A percentile compares a stretch with the other conserved stretches of the same genome.
Evolutionary conservation across 1,139 yeast species (phyloP).

Genomic region (Blastobotrys apis): DNA sequence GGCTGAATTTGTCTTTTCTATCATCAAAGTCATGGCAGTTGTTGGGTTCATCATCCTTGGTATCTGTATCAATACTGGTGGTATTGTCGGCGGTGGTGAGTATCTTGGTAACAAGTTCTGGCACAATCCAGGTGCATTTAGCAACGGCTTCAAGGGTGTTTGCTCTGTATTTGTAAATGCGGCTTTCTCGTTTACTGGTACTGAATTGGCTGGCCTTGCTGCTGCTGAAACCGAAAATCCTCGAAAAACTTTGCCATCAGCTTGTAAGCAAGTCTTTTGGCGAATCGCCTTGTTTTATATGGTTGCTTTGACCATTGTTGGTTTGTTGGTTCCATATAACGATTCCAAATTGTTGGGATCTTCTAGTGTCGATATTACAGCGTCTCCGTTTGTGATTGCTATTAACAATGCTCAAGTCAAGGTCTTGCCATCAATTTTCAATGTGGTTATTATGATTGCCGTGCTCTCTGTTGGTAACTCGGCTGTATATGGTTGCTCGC

Average conservation of each 20-base stretch:
- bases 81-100: conserved; percentile 67
- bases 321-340: conserved; percentile 63
- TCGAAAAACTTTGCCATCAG: conserved; percentile 66
- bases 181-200: conserved; percentile 84
- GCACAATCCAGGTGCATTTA: conserved; percentile 58
- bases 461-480: conserved; percentile 71
- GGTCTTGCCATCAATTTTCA: conserved; percentile 64
- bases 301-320: conserved; percentile 56
- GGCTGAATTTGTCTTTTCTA: conserved; percentile 63
- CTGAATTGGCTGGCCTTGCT: conserved; percentile 79
- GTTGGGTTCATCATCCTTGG: conserved; percentile 64
- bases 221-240: conserved; percentile 53
- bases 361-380: conserved; percentile 49
- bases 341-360: conserved; percentile 45
- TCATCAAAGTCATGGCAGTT: conserved; percentile 59
- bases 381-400: conserved; percentile 74
- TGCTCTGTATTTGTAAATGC: conserved; percentile 78
- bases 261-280: conserved; percentile 72
- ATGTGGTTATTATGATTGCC: conserved; percentile 65
- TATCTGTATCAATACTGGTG: conserved; percentile 60
- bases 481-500: conserved; percentile 70
- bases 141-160: conserved; percentile 70
- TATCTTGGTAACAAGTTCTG: conserved; percentile 60
- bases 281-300: conserved; percentile 64
- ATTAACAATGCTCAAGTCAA: conserved; percentile 51